Evolutionary conservation across 31 red algal species (phyloP).

Genomic region (Porphyra umbilicalis): DNA sequence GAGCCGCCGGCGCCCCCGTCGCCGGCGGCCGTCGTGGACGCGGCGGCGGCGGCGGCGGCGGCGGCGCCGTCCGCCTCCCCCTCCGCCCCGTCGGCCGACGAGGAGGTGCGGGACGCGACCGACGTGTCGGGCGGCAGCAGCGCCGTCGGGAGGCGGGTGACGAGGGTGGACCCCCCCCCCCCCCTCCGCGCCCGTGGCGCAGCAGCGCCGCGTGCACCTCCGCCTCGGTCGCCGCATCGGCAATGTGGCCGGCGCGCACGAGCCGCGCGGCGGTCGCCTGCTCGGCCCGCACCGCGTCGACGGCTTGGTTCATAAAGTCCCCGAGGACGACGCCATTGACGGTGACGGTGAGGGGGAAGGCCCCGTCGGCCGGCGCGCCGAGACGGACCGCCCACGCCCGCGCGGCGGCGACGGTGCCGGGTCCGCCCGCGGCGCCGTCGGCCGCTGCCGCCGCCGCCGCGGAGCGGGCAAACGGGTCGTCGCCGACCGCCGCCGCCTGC

Average conservation of each 20-base stretch:
- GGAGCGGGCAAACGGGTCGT: conserved; percentile 17
- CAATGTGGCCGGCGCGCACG: neutral
- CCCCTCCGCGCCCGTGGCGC: neutral
- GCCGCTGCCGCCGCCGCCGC: conserved; percentile 21
- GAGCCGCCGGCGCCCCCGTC: neutral
- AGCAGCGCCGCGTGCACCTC: neutral
- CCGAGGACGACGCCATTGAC: neutral
- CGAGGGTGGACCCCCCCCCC: neutral
- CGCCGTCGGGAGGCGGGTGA: neutral
- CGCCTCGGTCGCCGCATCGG: neutral
- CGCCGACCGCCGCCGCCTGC: conserved; percentile 8
- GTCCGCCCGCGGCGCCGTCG: conserved; percentile 5
- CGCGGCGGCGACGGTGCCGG: conserved; percentile 7
- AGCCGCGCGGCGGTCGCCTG: neutral
- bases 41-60: neutral
- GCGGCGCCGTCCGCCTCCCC: neutral
- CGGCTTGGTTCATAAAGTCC: neutral
- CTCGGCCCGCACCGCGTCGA: neutral
- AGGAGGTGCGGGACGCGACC: neutral
- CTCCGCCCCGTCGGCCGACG: neutral
- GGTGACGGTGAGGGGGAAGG: neutral
- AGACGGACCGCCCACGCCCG: neutral
- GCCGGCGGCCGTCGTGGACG: neutral
- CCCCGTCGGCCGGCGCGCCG: neutral
- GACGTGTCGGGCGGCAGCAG: too few relatives aligned